A percentile compares a stretch with the other conserved stretches of the same genome.
Evolutionary conservation across 176 grass and related monocot genomes (phyloP).

Genomic region (Dendrocalamus sinicus): DNA sequence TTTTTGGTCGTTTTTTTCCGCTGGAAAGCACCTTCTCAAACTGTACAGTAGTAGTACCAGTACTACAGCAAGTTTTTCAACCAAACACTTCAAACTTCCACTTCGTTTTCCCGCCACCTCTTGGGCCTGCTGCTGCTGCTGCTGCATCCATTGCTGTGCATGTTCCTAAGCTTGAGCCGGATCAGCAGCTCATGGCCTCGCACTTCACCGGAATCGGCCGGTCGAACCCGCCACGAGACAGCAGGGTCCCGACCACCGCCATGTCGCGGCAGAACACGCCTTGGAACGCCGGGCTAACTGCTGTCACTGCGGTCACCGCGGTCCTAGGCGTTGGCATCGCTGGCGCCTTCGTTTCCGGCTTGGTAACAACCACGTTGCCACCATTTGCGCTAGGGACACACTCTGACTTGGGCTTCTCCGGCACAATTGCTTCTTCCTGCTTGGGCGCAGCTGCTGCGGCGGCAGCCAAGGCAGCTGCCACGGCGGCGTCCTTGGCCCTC

Average conservation of each 20-base stretch:
- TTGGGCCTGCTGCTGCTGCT: background rate
- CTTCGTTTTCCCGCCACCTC: constrained; percentile 24
- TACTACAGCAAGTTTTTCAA: background rate
- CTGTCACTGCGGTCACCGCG: background rate
- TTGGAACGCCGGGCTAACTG: constrained; percentile 55
- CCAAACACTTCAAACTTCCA: background rate
- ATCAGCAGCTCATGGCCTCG: constrained; percentile 84
- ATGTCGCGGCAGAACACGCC: constrained; percentile 94
- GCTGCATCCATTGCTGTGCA: background rate
- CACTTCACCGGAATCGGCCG: constrained; percentile 72
- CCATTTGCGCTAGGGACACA: background rate
- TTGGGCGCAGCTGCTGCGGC: background rate
- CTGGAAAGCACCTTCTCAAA: background rate
- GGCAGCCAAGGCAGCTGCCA: background rate
- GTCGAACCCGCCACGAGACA: constrained; percentile 55
- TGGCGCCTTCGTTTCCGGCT: background rate
- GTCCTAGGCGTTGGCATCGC: background rate
- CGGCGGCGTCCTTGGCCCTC: constrained; percentile 46
- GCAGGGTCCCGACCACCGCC: constrained; percentile 68
- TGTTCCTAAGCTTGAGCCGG: too few species aligned
- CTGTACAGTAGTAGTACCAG: background rate
- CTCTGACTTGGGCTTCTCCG: background rate
- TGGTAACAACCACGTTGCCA: background rate
- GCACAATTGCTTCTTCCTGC: background rate
- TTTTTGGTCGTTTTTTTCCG: background rate